Evolutionary conservation across 495 filamentous ascomycete genomes (phyloP).

Genomic region (Podospora pseudocomata): DNA sequence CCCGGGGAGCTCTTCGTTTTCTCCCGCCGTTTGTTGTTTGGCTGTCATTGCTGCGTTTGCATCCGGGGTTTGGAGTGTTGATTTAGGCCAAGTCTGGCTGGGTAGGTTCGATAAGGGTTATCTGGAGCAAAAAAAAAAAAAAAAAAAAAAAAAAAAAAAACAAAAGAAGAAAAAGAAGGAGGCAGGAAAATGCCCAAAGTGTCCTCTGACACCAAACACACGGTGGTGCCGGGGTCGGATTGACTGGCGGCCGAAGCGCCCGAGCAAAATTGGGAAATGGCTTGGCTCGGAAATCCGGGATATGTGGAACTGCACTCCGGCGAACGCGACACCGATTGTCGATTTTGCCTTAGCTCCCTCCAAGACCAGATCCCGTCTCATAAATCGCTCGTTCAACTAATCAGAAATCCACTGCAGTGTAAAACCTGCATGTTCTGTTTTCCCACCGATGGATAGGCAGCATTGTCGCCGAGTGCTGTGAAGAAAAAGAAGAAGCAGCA

Average conservation of each 20-base stretch:
- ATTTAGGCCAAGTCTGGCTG: neutral
- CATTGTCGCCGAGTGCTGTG: too few species aligned
- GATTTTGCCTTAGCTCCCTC: constrained; percentile 8
- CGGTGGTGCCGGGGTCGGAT: constrained; percentile 2
- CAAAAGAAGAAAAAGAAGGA: neutral
- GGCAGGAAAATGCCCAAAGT: neutral
- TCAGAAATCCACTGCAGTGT: neutral
- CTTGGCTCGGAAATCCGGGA: constrained; percentile 13
- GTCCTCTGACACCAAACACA: neutral
- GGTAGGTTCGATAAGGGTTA: too few species aligned
- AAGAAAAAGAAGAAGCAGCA: too few species aligned
- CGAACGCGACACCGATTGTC: constrained; percentile 3
- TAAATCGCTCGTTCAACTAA: neutral
- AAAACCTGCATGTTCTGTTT: neutral
- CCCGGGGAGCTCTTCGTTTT: neutral
- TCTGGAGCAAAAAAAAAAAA: neutral
- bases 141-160: neutral
- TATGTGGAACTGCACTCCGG: constrained; percentile 15
- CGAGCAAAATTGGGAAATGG: constrained; percentile 10
- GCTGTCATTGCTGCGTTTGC: neutral
- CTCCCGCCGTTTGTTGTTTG: neutral
- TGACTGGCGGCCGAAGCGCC: constrained; percentile 15
- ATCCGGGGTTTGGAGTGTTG: neutral
- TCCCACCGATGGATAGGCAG: too few species aligned
- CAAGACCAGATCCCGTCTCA: neutral